Evolutionary conservation across 2,329 filamentous ascomycete species (phyloP).

Genomic region (Hirsutella rhossiliensis): DNA sequence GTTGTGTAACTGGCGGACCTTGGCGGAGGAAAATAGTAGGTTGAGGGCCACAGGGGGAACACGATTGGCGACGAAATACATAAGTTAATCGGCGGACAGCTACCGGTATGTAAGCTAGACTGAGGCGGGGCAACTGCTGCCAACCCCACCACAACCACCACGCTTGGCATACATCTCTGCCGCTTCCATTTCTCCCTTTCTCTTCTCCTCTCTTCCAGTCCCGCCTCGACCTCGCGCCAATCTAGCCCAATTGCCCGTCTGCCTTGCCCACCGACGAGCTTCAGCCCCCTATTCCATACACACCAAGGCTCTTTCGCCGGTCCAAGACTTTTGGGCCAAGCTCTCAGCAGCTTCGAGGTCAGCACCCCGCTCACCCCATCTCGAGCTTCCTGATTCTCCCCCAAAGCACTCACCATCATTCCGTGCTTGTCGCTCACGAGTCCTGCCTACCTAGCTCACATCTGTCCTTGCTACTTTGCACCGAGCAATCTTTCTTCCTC

Average conservation of each 20-base stretch:
- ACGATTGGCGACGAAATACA: too few species aligned
- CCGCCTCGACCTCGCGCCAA: not conserved
- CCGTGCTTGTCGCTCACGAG: too few species aligned
- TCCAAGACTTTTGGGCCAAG: not conserved
- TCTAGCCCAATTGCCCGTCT: not conserved
- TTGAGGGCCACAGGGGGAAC: too few species aligned
- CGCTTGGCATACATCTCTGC: not conserved
- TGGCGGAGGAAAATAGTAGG: too few species aligned
- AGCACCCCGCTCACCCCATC: not conserved
- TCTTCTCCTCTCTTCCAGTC: not conserved
- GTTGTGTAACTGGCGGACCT: too few species aligned
- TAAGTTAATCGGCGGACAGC: too few species aligned
- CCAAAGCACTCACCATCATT: too few species aligned
- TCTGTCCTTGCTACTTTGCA: too few species aligned
- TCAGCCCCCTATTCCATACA: not conserved
- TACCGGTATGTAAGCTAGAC: too few species aligned
- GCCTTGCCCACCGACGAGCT: not conserved
- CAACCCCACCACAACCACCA: not conserved
- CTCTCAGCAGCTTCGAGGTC: not conserved
- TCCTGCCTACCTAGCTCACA: too few species aligned
- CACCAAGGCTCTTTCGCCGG: not conserved
- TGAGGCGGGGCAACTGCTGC: not conserved
- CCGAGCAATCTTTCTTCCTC: too few species aligned
- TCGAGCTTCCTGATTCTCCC: too few species aligned
- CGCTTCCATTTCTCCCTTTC: not conserved